Percentiles rank a stretch among this genome's conserved stretches.
These are phyloP conservation scores for Colletotrichum cereale DNA, from an alignment of 2,329 filamentous ascomycete genomes.

Conservation along the genomic window DNA sequence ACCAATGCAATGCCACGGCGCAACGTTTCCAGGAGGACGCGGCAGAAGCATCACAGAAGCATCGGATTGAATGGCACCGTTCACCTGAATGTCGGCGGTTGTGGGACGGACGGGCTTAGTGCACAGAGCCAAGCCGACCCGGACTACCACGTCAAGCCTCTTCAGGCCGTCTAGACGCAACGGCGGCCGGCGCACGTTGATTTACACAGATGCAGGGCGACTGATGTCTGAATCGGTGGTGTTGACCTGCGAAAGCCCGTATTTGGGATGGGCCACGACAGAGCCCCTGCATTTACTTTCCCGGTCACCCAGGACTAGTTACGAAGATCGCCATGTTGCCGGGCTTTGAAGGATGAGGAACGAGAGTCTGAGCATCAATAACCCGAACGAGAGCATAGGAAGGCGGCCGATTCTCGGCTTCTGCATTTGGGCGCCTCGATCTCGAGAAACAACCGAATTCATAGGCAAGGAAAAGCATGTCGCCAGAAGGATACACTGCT, in stretches of 20 bases:
- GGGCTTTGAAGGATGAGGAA: neutral
- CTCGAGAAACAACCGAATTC: conserved; percentile 1
- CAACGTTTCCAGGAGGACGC: neutral
- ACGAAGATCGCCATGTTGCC: conserved; percentile 33
- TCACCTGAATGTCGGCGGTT: conserved; percentile 33
- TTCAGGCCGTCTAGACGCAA: conserved; percentile 16
- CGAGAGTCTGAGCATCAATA: conserved; percentile 7
- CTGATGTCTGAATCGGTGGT: conserved; percentile 30
- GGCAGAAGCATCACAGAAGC: neutral
- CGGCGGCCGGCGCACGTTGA: conserved; percentile 15
- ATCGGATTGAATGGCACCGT: neutral
- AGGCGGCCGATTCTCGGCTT: neutral
- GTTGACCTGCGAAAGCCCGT: conserved; percentile 28
- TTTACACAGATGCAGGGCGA: neutral
- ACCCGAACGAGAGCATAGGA: neutral
- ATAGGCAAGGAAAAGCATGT: neutral
- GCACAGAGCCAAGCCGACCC: conserved; percentile 25
- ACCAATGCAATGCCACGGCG: neutral
- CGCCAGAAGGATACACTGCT: neutral
- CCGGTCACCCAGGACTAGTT: conserved; percentile 10
- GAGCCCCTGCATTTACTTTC: neutral
- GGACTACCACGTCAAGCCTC: conserved; percentile 20
- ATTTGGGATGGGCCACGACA: conserved; percentile 33
- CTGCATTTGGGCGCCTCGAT: neutral
- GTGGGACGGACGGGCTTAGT: conserved; percentile 27